Percentiles rank a stretch among this genome's conserved stretches.
Conservation (phyloP, 2,329 filamentous ascomycete species). For the Colletotrichum limetticola region DNA sequence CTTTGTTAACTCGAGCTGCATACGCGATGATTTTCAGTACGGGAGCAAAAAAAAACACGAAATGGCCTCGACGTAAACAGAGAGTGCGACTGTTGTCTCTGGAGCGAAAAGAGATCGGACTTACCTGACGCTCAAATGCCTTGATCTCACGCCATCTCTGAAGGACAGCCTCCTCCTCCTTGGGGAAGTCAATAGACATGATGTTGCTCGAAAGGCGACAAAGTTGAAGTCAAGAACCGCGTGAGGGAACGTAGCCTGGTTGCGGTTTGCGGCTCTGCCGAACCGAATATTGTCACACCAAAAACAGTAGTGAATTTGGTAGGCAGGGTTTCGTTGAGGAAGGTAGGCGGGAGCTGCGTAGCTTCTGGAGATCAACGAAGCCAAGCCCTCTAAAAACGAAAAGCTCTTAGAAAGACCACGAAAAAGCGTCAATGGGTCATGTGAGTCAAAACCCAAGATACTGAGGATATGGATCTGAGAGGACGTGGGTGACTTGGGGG, state of each 20-base stretch:
- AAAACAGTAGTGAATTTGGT: not conserved
- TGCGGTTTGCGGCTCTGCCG: not conserved
- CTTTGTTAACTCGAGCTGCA: slow-evolving; percentile 79
- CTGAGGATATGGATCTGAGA: not conserved
- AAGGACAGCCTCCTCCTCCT: slow-evolving; percentile 88
- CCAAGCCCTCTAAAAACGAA: not conserved
- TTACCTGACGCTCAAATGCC: slow-evolving; percentile 86
- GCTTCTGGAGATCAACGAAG: not conserved
- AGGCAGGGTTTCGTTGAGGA: slow-evolving; percentile 5
- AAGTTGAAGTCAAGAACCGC: not conserved
- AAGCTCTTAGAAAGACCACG: not conserved
- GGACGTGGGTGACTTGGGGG: not conserved
- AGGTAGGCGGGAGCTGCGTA: not conserved
- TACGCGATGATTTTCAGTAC: not conserved
- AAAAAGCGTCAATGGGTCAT: not conserved
- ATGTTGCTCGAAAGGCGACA: slow-evolving; percentile 22
- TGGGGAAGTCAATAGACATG: slow-evolving; percentile 93
- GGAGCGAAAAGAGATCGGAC: slow-evolving; percentile 23
- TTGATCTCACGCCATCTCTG: slow-evolving; percentile 90
- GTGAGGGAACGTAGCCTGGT: not conserved
- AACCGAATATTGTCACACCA: slow-evolving; percentile 7
- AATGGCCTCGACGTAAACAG: not conserved
- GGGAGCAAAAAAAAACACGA: not conserved
- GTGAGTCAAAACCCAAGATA: slow-evolving; percentile 11
- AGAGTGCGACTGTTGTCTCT: not conserved